Evolutionary conservation across 805 yeast genomes (phyloP).

Genomic region (Cephaloascus fragrans): DNA sequence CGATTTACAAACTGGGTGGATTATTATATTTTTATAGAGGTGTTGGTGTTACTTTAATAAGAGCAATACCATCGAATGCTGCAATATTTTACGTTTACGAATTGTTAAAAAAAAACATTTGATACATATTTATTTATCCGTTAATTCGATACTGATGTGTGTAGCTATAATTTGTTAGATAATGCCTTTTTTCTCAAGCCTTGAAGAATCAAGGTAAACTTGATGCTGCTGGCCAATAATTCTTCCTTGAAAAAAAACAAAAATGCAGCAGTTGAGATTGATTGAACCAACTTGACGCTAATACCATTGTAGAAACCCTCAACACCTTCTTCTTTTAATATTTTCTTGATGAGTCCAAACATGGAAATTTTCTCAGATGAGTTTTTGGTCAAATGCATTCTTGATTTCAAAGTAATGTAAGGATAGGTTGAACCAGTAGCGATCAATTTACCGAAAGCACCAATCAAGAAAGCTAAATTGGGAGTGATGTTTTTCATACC

Average conservation of each 20-base stretch:
- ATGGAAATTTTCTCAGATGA: constrained; percentile 22
- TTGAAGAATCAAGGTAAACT: constrained; percentile 34
- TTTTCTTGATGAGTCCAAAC: constrained; percentile 43
- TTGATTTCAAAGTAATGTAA: constrained; percentile 78
- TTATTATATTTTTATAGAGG: constrained; percentile 73
- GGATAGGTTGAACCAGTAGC: constrained; percentile 92
- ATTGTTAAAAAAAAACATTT: constrained; percentile 30
- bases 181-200: constrained; percentile 13
- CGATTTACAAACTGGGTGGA: constrained; percentile 45
- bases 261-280: constrained; percentile 83
- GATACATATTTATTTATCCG: constrained; percentile 1
- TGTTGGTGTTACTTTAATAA: constrained; percentile 64
- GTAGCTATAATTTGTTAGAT: neutral
- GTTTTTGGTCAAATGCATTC: constrained; percentile 63
- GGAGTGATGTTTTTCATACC: constrained; percentile 48
- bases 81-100: constrained; percentile 78
- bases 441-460: constrained; percentile 81
- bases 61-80: constrained; percentile 90
- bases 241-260: constrained; percentile 87
- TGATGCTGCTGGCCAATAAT: constrained; percentile 50
- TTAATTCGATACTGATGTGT: too few species aligned
- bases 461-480: constrained; percentile 71
- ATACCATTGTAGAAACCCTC: constrained; percentile 77
- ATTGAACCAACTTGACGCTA: constrained; percentile 68
- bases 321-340: constrained; percentile 62